Conservation (phyloP, 2,329 filamentous ascomycete species). For the Sporothrix globosa region DNA sequence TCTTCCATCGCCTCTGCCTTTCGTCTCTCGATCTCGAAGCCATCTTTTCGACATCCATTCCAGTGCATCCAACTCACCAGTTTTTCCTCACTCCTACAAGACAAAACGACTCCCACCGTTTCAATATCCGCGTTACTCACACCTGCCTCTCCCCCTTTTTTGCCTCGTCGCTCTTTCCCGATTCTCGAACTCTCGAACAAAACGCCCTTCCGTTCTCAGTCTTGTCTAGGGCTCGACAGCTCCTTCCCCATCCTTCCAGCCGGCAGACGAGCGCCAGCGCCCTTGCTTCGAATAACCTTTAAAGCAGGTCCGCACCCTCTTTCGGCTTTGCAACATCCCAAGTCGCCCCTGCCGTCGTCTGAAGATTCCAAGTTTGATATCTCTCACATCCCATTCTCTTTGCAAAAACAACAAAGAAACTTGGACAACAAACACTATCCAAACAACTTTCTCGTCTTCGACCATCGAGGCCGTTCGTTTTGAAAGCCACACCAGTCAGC, state of each 20-base stretch:
- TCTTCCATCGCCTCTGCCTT: neutral
- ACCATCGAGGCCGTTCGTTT: neutral
- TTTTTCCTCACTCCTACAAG: neutral
- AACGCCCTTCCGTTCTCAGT: neutral
- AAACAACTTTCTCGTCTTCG: neutral
- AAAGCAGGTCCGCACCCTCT: neutral
- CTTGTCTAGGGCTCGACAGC: slow-evolving; percentile 16
- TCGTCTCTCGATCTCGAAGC: neutral
- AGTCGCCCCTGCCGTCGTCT: slow-evolving; percentile 5
- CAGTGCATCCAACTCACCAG: neutral
- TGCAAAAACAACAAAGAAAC: slow-evolving; percentile 6
- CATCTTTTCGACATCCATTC: neutral
- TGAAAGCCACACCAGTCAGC: neutral
- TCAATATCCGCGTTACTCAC: neutral
- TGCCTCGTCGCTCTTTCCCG: slow-evolving; percentile 3
- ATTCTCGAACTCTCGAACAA: slow-evolving; percentile 14
- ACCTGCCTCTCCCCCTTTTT: slow-evolving; percentile 25
- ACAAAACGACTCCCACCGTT: neutral
- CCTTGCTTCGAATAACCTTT: neutral
- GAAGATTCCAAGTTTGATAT: neutral
- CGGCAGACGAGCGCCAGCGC: neutral
- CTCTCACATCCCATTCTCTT: neutral
- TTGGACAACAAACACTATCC: neutral
- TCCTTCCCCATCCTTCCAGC: slow-evolving; percentile 20
- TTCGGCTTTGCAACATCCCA: neutral